These are phyloP conservation scores for Lentinula sp. DNA, from an alignment of 768 basidiomycete genomes.

Conservation along the genomic window DNA sequence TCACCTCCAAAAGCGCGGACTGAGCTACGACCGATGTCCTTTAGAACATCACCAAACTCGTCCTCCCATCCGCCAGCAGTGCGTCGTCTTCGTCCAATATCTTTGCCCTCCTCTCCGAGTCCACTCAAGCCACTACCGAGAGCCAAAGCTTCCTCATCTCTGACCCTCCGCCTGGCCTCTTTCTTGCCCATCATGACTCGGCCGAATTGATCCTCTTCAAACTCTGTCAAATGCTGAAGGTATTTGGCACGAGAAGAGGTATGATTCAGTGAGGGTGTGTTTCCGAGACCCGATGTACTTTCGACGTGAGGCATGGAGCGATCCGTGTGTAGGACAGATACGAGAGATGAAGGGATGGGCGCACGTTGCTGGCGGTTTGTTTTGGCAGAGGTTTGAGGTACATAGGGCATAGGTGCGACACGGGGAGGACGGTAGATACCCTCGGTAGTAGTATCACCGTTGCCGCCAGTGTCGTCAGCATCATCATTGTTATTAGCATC, in stretches of 20 bases:
- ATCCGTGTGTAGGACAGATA: conserved; percentile 40
- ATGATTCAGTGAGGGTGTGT: conserved; percentile 45
- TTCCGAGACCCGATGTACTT: conserved; percentile 46
- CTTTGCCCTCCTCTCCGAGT: conserved; percentile 23
- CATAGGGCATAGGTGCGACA: conserved; percentile 86
- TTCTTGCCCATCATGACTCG: conserved; percentile 88
- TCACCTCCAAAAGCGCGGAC: conserved; percentile 42
- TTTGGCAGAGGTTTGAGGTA: conserved; percentile 40
- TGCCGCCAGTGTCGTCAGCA: conserved; percentile 16
- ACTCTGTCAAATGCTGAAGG: conserved; percentile 74
- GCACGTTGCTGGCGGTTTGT: conserved; percentile 43
- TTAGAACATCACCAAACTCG: conserved; percentile 78
- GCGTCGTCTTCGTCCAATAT: conserved; percentile 46
- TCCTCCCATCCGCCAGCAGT: conserved; percentile 71
- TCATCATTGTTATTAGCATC: conserved; percentile 32
- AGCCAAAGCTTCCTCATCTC: conserved; percentile 85
- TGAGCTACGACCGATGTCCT: conserved; percentile 26
- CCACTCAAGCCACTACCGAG: conserved; percentile 62
- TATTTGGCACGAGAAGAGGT: conserved; percentile 73
- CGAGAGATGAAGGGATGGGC: conserved; percentile 61
- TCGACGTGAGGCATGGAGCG: conserved; percentile 56
- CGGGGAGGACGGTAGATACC: conserved; percentile 82
- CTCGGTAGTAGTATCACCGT: conserved; percentile 6
- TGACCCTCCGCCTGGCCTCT: conserved; percentile 60
- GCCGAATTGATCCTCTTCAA: conserved; percentile 93